Evolutionary conservation across 2,329 filamentous ascomycete species (phyloP).

Genomic region (Scedosporium dehoogii): DNA sequence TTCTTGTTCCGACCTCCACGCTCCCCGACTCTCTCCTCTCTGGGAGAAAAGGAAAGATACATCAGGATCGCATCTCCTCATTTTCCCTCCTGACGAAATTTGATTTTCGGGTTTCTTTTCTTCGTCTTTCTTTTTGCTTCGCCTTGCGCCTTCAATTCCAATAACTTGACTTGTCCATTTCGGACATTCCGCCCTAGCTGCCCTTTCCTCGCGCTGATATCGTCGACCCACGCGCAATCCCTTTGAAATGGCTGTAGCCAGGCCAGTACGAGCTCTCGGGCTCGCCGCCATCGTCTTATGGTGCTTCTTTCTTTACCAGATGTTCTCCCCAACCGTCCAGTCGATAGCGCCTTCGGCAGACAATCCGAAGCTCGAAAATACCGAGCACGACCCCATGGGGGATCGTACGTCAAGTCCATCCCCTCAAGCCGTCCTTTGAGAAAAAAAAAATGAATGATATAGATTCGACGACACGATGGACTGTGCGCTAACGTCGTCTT

Average conservation of each 20-base stretch:
- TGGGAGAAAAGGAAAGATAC: too few species aligned
- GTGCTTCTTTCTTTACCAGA: slow-evolving; percentile 68
- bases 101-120: too few species aligned
- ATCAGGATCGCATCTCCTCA: too few species aligned
- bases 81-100: too few species aligned
- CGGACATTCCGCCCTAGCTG: too few species aligned
- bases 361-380: slow-evolving; percentile 33
- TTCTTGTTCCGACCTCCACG: too few species aligned
- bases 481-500: slow-evolving; percentile 12
- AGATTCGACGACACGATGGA: not conserved
- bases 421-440: not conserved
- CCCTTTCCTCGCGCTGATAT: not conserved
- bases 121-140: not conserved
- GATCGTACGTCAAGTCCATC: slow-evolving; percentile 54
- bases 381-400: slow-evolving; percentile 72
- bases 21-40: too few species aligned
- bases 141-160: not conserved
- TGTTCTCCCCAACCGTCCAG: slow-evolving; percentile 49
- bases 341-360: slow-evolving; percentile 21
- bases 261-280: slow-evolving; percentile 71
- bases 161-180: not conserved
- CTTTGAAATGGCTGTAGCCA: slow-evolving; percentile 67
- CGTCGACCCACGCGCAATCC: not conserved
- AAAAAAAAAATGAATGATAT: not conserved
- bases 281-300: slow-evolving; percentile 62